Percentiles rank a stretch among this genome's conserved stretches.
Conservation (phyloP, 495 filamentous ascomycete genomes). For the Neurospora tetrasperma region DNA sequence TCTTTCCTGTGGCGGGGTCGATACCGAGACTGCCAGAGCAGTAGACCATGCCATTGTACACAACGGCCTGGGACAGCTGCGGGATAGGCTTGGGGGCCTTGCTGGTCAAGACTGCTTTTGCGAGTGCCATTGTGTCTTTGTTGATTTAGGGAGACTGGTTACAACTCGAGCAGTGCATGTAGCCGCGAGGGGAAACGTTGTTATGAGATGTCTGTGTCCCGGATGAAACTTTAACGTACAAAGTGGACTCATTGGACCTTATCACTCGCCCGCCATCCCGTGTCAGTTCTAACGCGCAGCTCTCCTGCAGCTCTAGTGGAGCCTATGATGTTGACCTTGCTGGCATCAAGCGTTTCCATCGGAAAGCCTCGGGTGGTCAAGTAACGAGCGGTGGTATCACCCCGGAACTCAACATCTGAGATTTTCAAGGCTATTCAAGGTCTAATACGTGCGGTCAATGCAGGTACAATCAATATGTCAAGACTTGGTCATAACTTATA, state of each 20-base stretch:
- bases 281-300: not conserved
- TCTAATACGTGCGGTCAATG: not conserved
- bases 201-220: not conserved
- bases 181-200: not conserved
- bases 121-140: slow-evolving; percentile 12
- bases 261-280: not conserved
- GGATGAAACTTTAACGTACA: not conserved
- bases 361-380: not conserved
- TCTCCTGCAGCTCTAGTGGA: not conserved
- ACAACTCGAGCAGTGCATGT: not conserved
- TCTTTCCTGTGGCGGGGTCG: slow-evolving; percentile 36
- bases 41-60: slow-evolving; percentile 48
- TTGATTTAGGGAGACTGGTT: not conserved
- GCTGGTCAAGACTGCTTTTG: slow-evolving; percentile 33
- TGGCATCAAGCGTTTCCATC: not conserved
- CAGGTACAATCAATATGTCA: not conserved
- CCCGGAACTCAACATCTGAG: not conserved
- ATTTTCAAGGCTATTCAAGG: not conserved
- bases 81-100: slow-evolving; percentile 46
- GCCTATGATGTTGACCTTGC: not conserved
- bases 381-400: not conserved
- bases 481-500: too few species aligned
- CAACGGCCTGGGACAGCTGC: slow-evolving; percentile 46
- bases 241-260: not conserved
- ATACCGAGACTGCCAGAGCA: slow-evolving; percentile 46